These are phyloP conservation scores for Fusarium heterosporum DNA, from an alignment of 2,329 filamentous ascomycete genomes.

Conservation along the genomic window DNA sequence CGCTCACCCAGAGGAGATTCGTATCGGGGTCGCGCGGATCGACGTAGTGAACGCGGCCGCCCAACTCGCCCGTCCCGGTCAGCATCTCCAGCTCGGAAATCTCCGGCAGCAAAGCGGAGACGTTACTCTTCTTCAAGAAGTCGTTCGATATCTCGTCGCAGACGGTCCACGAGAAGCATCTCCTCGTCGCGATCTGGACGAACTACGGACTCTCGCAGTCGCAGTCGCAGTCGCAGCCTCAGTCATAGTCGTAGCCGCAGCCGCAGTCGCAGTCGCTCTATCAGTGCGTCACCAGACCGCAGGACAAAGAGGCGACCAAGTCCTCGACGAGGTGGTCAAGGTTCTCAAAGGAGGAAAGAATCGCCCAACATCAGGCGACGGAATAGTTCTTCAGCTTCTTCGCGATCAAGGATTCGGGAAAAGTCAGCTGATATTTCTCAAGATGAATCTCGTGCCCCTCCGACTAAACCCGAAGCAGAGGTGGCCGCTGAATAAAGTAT, in stretches of 20 bases:
- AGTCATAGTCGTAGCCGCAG: conserved; percentile 37
- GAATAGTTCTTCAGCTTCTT: conserved; percentile 65
- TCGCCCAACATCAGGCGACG: conserved; percentile 54
- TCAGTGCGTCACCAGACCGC: conserved; percentile 36
- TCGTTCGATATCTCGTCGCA: conserved; percentile 57
- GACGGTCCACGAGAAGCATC: conserved; percentile 51
- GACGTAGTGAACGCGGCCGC: conserved; percentile 39
- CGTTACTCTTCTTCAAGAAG: conserved; percentile 63
- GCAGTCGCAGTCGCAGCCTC: conserved; percentile 39
- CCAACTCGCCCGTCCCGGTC: conserved; percentile 51
- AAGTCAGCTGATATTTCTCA: conserved; percentile 68
- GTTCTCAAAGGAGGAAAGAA: conserved; percentile 30
- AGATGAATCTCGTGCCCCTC: conserved; percentile 46
- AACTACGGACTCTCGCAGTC: conserved; percentile 49
- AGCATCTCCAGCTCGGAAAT: conserved; percentile 53
- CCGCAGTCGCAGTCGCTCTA: conserved; percentile 36
- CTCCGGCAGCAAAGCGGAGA: conserved; percentile 62
- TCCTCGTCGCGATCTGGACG: conserved; percentile 58
- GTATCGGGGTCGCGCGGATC: conserved; percentile 44
- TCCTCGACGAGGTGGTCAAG: conserved; percentile 19
- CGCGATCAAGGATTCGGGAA: conserved; percentile 61
- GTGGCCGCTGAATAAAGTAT: conserved; percentile 26
- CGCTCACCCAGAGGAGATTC: conserved; percentile 52
- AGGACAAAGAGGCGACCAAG: conserved; percentile 31
- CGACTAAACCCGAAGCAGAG: conserved; percentile 34